These are phyloP conservation scores for Zygoascus bituminiphila DNA, from an alignment of 805 yeast genomes.

Conservation along the genomic window DNA sequence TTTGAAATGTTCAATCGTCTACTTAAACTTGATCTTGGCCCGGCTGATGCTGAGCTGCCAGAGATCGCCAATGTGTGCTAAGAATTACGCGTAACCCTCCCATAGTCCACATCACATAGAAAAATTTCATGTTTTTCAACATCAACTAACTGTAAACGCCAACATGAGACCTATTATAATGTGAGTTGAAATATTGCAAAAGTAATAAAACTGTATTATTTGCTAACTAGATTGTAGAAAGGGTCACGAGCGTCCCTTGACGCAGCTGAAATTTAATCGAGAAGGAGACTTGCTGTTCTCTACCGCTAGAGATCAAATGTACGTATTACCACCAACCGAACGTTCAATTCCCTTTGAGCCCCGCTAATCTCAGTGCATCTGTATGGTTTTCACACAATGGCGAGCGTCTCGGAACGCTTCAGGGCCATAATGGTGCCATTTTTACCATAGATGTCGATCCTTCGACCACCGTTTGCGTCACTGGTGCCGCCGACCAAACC, in stretches of 20 bases:
- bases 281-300: slow-evolving; percentile 94
- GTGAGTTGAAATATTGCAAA: slow-evolving; percentile 17
- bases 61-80: slow-evolving; percentile 60
- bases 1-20: slow-evolving; percentile 63
- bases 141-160: not conserved
- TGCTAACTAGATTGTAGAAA: slow-evolving; percentile 21
- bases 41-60: slow-evolving; percentile 34
- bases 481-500: slow-evolving; percentile 87
- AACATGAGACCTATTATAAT: slow-evolving; percentile 51
- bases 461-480: slow-evolving; percentile 58
- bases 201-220: not conserved
- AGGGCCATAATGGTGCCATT: slow-evolving; percentile 86
- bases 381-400: slow-evolving; percentile 95
- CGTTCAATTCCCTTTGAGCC: too few species aligned
- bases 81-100: not conserved
- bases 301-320: slow-evolving; percentile 78
- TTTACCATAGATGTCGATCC: slow-evolving; percentile 86
- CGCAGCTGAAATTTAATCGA: slow-evolving; percentile 89
- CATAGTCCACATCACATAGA: not conserved
- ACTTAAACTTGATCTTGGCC: slow-evolving; percentile 61
- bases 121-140: slow-evolving; percentile 2
- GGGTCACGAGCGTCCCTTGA: slow-evolving; percentile 97
- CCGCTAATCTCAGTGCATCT: slow-evolving; percentile 47
- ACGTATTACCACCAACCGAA: slow-evolving; percentile 10
- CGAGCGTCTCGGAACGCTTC: slow-evolving; percentile 89